phyloP scores from a whole-genome alignment of 116 monocot genomes.

The Posidonia oceanica region DNA sequence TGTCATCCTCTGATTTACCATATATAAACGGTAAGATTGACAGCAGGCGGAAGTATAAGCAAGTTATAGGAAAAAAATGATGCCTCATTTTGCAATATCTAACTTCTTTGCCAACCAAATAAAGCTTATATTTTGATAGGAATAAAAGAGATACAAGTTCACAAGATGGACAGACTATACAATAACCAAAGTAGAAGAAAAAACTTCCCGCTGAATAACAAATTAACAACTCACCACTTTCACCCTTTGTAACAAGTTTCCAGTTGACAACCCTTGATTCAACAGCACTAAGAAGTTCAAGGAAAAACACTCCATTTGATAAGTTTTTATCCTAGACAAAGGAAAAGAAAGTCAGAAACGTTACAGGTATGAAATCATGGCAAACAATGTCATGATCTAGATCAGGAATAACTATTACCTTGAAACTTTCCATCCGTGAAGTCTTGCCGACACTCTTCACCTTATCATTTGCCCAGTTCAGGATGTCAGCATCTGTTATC shows the following conservation, averaged over 20 bases:
- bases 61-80: not conserved
- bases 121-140: not conserved
- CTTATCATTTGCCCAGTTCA: slow-evolving; percentile 73
- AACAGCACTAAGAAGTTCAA: slow-evolving; percentile 81
- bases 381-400: not conserved
- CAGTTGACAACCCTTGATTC: slow-evolving; percentile 85
- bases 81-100: not conserved
- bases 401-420: slow-evolving; percentile 23
- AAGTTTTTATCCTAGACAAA: slow-evolving; percentile 55
- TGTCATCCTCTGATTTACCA: slow-evolving; percentile 59
- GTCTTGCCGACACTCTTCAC: slow-evolving; percentile 45
- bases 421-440: slow-evolving; percentile 77
- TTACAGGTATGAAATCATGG: not conserved
- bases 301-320: slow-evolving; percentile 70
- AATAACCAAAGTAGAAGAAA: too few species aligned
- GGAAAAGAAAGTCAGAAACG: not conserved
- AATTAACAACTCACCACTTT: slow-evolving; percentile 33
- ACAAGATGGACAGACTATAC: not conserved
- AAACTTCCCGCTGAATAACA: not conserved
- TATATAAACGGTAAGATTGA: not conserved
- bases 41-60: not conserved
- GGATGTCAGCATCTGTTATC: slow-evolving; percentile 72
- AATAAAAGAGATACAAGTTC: not conserved
- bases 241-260: slow-evolving; percentile 82
- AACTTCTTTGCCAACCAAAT: not conserved